phyloP scores from a whole-genome alignment of 768 basidiomycete species.

The Termitomyces heimii region DNA sequence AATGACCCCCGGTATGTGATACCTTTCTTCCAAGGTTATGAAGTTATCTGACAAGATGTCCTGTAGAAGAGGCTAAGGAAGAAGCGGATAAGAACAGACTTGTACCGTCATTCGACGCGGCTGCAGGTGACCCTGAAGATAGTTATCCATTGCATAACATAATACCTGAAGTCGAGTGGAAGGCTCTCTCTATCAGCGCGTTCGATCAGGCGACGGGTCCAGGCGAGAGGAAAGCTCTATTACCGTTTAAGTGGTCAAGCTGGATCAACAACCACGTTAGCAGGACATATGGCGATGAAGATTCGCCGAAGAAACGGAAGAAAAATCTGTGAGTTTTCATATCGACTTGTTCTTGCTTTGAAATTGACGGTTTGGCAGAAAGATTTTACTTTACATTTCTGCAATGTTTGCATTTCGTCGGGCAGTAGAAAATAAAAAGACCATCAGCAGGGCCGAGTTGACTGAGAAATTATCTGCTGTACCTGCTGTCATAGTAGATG shows the following conservation, averaged over 20 bases:
- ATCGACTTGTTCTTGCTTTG: slow-evolving; percentile 7
- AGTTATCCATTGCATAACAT: slow-evolving; percentile 70
- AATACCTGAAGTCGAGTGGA: slow-evolving; percentile 79
- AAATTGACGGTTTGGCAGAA: slow-evolving; percentile 33
- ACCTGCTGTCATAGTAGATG: slow-evolving; percentile 64
- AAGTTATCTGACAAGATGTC: slow-evolving; percentile 1
- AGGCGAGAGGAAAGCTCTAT: slow-evolving; percentile 42
- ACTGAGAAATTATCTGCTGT: slow-evolving; percentile 52
- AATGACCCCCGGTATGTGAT: slow-evolving; percentile 57
- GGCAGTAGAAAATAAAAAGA: slow-evolving; percentile 30
- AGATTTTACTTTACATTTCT: slow-evolving; percentile 76
- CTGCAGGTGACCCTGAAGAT: slow-evolving; percentile 66
- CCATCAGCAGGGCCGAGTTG: slow-evolving; percentile 44
- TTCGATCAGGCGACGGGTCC: slow-evolving; percentile 47
- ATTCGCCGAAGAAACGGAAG: slow-evolving; percentile 50
- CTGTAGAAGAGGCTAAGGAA: slow-evolving; percentile 61
- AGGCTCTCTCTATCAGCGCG: slow-evolving; percentile 51
- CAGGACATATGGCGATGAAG: slow-evolving; percentile 28
- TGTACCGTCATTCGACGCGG: slow-evolving; percentile 68
- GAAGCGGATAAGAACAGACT: slow-evolving; percentile 58
- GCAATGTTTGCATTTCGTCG: slow-evolving; percentile 71
- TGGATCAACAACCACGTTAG: slow-evolving; percentile 71
- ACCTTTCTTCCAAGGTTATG: background rate
- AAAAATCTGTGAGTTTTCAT: slow-evolving; percentile 52
- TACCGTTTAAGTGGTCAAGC: slow-evolving; percentile 56